Evolutionary conservation across 108 stramenopile species (phyloP), one percentile per base, ranked within the genome.

Genomic region (Cyclotella atomus): DNA sequence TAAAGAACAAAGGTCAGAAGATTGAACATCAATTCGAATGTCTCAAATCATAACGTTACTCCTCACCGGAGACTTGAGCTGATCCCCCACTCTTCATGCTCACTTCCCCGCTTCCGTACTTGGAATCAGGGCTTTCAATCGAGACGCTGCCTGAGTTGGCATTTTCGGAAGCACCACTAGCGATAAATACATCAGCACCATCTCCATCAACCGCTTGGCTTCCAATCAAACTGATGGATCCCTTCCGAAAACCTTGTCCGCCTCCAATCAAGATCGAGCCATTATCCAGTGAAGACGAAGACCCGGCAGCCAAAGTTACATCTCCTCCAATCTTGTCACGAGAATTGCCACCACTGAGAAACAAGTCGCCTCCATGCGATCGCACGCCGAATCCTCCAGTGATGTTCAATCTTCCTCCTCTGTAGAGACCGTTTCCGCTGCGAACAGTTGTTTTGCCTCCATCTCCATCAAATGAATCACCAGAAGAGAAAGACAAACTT

Each of bases 351-450:
- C 70, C 76, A 46, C 55, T 32, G 16, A 82, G 27, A 25, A 66
- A 5, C 0, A 53, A 25, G 10, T 44, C 36, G 27, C 82, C 76
- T 14, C 76, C 82, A 9, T 73, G 38, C 2, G 54, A 43, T 24
- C 25, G 8, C 29, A 36, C 17, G 1, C 71, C 71, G 24, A 7
- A n/a, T 14, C 82, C 82, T 25, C 59, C 38, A 23, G 71, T 73
- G 21, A 83, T 25, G 25, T 68, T 68, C 8, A 78, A 16, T 10
- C 9, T 50, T 14, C 76, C 82, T 1, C 82, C 82, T 28, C 30
- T 17, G 17, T 32, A 16, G 6, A 21, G 35, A 0, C 82, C 82
- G 6, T 38, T 29, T 20, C 82, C 82, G 27, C 47, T 44, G 21
- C 21, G 12, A 34, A 83, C 38, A 12, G 43, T 43, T 14, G 78